Evolutionary conservation across 2,329 filamentous ascomycete genomes (phyloP).

Genomic region (Rhynchosporium agropyri): DNA sequence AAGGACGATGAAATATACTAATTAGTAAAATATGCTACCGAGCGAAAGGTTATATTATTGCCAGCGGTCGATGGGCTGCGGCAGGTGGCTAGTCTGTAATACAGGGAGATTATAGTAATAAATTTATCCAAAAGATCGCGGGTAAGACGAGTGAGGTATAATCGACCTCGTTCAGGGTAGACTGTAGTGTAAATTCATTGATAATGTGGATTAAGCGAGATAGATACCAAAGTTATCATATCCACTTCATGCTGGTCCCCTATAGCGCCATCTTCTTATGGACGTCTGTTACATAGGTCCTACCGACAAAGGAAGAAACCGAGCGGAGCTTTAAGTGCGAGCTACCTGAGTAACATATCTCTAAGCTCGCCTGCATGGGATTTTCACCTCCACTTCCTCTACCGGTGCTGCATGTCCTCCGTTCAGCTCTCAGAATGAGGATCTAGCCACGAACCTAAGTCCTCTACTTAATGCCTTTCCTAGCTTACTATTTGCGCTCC

Average conservation of each 20-base stretch:
- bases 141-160: not conserved
- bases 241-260: not conserved
- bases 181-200: not conserved
- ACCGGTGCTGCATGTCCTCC: not conserved
- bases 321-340: not conserved
- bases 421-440: not conserved
- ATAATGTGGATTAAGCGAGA: slow-evolving; percentile 3
- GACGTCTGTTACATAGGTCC: not conserved
- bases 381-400: not conserved
- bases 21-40: not conserved
- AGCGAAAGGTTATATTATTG: not conserved
- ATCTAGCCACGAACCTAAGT: not conserved
- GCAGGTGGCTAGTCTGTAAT: not conserved
- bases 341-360: not conserved
- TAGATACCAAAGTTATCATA: slow-evolving; percentile 6
- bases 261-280: not conserved
- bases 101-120: not conserved
- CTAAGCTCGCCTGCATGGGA: not conserved
- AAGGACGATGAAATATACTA: not conserved
- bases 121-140: slow-evolving; percentile 2
- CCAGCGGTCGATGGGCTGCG: not conserved
- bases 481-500: not conserved
- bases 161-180: not conserved
- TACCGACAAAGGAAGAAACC: slow-evolving; percentile 1
- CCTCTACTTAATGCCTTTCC: not conserved